Base-by-base conservation (phyloP, 1,139 yeast genomes). In the Hyphopichia burtonii region DNA sequence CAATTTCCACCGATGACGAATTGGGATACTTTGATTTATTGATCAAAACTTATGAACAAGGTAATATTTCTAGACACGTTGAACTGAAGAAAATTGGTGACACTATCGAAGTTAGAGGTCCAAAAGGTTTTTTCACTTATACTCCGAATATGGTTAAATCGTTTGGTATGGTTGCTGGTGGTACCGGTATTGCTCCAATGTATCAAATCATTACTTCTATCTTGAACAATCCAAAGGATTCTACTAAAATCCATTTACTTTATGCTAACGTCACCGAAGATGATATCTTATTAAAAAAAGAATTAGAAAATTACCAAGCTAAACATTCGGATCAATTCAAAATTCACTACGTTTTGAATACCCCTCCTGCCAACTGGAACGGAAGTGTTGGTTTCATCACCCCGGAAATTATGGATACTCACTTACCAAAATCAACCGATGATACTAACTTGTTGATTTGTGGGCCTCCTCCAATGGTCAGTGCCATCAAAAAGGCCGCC, bases 181-280 rank as follows among this genome's bases (percentile, higher is more conserved):
- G 99, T 59, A 86, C 96, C 36, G 97, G 96, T 54, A 89, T 93
- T 66, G 88, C 97, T 25, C 99, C 98, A 48, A 76, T 91, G 74
- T 90, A 77, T 75, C 99, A 93, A 71, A 69, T 93, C 63, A 66
- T 88, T 51, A 83, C 80, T 54, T 82, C 82, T 50, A 76, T 86
- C 55, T 69, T 83, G 60, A 74, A 75, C 56, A 81, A 90, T 72
- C 89, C 94, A 36, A 68, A 68, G 31, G 98, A 91, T 70, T 85
- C 86, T 64, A 93, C 98, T 58, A 84, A 86, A 73, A 79, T 93
- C 49, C 75, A 81, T 52, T 75, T 93, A 56, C 65, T 84, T 59
- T 90, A 87, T 68, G 97, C 96, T 52, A 84, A 83, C 64, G 80
- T 82, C 62, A 68, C 90, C 44, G 82, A 81, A 41, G 74, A 73